A percentile compares a stretch with the other conserved stretches of the same genome.
These are phyloP conservation scores for Gyromitra esculenta DNA, from an alignment of 2,329 filamentous ascomycete genomes.

Conservation along the genomic window DNA sequence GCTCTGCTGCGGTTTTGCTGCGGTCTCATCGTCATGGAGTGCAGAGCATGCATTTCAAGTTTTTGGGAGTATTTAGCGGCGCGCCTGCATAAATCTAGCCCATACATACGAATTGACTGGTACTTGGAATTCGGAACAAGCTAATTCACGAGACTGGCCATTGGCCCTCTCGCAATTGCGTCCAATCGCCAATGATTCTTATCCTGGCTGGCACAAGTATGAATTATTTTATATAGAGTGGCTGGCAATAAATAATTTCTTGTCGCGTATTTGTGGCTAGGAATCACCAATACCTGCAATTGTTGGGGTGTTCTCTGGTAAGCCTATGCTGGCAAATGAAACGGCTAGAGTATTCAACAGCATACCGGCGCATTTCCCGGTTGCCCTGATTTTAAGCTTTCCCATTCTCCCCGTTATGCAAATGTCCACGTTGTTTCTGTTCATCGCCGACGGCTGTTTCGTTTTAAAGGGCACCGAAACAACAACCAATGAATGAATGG, in stretches of 20 bases:
- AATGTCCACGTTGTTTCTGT: slow-evolving; percentile 29
- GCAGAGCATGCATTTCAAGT: slow-evolving; percentile 8
- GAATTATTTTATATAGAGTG: neutral
- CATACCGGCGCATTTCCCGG: slow-evolving; percentile 38
- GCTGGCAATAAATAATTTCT: slow-evolving; percentile 5
- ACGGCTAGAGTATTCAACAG: slow-evolving; percentile 22
- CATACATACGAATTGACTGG: neutral
- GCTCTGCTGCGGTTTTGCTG: slow-evolving; percentile 10
- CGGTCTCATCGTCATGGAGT: slow-evolving; percentile 1
- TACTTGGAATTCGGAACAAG: slow-evolving; percentile 30
- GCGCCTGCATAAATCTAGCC: neutral
- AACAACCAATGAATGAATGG: slow-evolving; percentile 5
- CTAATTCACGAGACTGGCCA: slow-evolving; percentile 5
- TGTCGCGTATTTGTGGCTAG: neutral
- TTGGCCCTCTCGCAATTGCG: neutral
- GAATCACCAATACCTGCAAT: neutral
- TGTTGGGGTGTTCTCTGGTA: neutral
- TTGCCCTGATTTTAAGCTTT: slow-evolving; percentile 38
- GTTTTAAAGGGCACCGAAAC: neutral
- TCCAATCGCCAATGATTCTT: slow-evolving; percentile 19
- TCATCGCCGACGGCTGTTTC: slow-evolving; percentile 18
- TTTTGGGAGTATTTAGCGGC: slow-evolving; percentile 27
- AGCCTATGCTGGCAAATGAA: slow-evolving; percentile 11
- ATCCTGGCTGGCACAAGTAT: neutral
- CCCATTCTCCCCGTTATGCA: slow-evolving; percentile 28